Evolutionary conservation across 2,329 filamentous ascomycete species (phyloP).

Genomic region (Didymella arachidicola): DNA sequence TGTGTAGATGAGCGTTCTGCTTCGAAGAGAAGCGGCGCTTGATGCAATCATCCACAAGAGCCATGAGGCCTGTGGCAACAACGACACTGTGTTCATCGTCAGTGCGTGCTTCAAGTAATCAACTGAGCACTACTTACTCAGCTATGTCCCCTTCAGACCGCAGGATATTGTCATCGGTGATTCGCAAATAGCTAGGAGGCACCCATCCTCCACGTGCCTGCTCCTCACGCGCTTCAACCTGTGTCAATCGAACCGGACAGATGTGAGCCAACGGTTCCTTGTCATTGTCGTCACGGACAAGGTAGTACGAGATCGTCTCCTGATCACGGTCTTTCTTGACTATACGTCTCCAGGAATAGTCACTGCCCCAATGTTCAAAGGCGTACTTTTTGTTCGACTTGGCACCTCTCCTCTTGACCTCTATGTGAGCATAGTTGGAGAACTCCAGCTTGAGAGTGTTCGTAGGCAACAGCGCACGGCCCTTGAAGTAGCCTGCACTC

Average conservation of each 20-base stretch:
- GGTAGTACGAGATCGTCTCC: conserved; percentile 77
- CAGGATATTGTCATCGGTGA: conserved; percentile 77
- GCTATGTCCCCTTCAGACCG: conserved; percentile 78
- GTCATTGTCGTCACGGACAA: conserved; percentile 72
- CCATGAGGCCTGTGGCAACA: conserved; percentile 86
- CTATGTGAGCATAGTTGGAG: conserved; percentile 94
- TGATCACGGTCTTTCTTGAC: conserved; percentile 67
- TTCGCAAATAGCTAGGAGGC: conserved; percentile 88
- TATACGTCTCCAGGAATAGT: conserved; percentile 83
- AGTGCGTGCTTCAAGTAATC: conserved; percentile 18
- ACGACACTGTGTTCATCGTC: conserved; percentile 70
- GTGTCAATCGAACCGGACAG: conserved; percentile 78
- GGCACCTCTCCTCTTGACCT: conserved; percentile 74
- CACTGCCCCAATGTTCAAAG: conserved; percentile 91
- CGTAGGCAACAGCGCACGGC: conserved; percentile 62
- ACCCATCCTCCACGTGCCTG: conserved; percentile 85
- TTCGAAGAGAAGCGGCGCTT: conserved; percentile 74
- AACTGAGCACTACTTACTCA: conserved; percentile 69
- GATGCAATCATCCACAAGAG: conserved; percentile 91
- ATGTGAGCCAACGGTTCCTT: conserved; percentile 78
- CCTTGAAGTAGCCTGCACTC: conserved; percentile 48
- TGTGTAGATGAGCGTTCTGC: conserved; percentile 59
- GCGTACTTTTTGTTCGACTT: conserved; percentile 79
- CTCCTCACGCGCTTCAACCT: conserved; percentile 74
- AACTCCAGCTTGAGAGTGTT: conserved; percentile 92